Evolutionary conservation across 164 flowering plant genomes (phyloP), one percentile per base, ranked within the genome.

Genomic region (Magnolia sinica): DNA sequence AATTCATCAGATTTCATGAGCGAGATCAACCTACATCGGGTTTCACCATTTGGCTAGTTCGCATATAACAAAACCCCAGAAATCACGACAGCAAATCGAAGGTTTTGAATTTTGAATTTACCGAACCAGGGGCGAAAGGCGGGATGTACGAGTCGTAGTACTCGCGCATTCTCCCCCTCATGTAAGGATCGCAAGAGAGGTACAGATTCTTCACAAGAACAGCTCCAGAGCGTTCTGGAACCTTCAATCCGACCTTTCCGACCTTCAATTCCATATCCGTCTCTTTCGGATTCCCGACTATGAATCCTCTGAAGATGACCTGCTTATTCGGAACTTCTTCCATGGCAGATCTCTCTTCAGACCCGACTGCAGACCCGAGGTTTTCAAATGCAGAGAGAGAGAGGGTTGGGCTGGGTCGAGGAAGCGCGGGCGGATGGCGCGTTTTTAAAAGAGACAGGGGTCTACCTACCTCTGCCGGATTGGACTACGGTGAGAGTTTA

Each of bases 151-250:
- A 83, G 0, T 68, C 80, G 50, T 76, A 24, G 49, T 50, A 80
- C 29, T 85, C 82, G 49, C 81, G 69, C 87, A 85, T 85, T 49
- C 84, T 73, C 3, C 85, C 85, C 70, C 87, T 74, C 85, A 83
- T 80, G 72, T 81, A 85, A 29, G 87, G 85, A 58, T 85, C 87
- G 72, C 87, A 85, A 52, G 84, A 84, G 19, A 84, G 83, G 24
- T 76, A 84, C 51, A 84, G 84, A 68, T 76, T 84, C 82, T 84
- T 84, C 22, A 84, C 82, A 52, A 82, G 78, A 74, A 84, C 50
- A 77, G 76, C 79, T 76, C 80, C 78, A 24, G 77, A 71, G 14
- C 71, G 82, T 18, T 74, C 64, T 19, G 84, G 80, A 63, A 74
- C 78, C 61, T 74, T 76, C 45, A 82, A 70, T n/a, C 49, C 72